phyloP scores from a whole-genome alignment of 352 stramenopile genomes.

The Vaucheria bursata region DNA sequence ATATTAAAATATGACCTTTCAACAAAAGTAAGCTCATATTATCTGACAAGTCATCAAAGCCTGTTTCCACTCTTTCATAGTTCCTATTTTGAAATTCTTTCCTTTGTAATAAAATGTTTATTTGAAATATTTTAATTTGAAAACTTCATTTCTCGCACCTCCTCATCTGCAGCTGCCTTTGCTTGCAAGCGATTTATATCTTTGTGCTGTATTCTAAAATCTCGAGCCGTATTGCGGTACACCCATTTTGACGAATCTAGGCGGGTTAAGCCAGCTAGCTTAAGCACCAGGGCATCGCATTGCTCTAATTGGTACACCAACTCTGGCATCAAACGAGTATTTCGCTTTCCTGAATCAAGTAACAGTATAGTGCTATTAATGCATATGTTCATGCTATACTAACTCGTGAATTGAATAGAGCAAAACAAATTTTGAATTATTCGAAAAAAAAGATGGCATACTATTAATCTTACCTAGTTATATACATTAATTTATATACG shows the following conservation, averaged over 20 bases:
- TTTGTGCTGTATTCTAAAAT: not conserved
- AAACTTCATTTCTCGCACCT: too few relatives aligned
- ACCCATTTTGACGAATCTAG: not conserved
- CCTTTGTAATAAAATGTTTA: too few relatives aligned
- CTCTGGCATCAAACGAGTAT: not conserved
- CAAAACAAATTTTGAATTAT: not conserved
- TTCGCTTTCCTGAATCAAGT: too few relatives aligned
- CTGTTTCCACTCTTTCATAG: too few relatives aligned
- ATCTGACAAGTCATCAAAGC: too few relatives aligned
- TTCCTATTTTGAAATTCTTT: too few relatives aligned
- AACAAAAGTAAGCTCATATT: too few relatives aligned
- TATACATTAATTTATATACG: not conserved
- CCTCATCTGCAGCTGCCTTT: too few relatives aligned
- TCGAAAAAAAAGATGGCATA: not conserved
- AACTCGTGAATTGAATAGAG: not conserved
- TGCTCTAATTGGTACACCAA: not conserved
- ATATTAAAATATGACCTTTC: too few relatives aligned
- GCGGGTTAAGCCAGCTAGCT: not conserved
- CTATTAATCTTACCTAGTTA: not conserved
- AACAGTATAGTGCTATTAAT: not conserved
- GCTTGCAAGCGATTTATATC: too few relatives aligned
- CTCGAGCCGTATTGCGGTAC: not conserved
- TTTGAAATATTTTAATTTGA: too few relatives aligned
- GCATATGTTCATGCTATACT: not conserved
- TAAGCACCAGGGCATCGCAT: not conserved